Conservation (phyloP, 352 stramenopile genomes). For the Pythium vanterpoolii region DNA sequence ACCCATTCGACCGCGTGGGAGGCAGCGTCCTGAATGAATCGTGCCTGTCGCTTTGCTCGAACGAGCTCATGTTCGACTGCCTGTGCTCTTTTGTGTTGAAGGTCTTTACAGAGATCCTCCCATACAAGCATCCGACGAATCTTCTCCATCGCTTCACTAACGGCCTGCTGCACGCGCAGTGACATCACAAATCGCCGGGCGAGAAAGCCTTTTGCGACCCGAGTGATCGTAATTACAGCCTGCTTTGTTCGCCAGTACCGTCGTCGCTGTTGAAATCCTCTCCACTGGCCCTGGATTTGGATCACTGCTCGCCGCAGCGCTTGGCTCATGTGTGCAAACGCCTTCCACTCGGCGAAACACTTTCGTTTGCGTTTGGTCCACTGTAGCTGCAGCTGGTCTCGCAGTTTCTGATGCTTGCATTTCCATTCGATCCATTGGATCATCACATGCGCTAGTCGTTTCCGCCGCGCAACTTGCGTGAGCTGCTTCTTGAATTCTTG, state of each 20-base stretch:
- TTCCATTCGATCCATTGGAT: conserved; percentile 18
- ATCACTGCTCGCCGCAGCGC: not conserved
- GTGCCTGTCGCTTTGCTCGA: not conserved
- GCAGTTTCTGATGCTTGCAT: conserved; percentile 7
- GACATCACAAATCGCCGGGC: not conserved
- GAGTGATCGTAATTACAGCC: not conserved
- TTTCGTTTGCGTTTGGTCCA: conserved; percentile 15
- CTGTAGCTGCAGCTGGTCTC: conserved; percentile 11
- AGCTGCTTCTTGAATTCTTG: conserved; percentile 22
- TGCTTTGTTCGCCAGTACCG: not conserved
- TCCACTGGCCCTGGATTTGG: conserved; percentile 10
- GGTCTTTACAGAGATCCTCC: not conserved
- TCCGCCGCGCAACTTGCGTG: conserved; percentile 17
- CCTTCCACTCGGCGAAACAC: conserved; percentile 4
- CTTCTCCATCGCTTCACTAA: conserved; percentile 2
- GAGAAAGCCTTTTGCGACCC: conserved; percentile 1
- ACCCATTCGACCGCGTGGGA: not conserved
- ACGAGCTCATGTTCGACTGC: conserved; percentile 8
- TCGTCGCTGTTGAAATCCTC: not conserved
- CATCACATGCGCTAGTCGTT: conserved; percentile 4
- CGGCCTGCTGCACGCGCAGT: not conserved
- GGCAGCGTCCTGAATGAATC: not conserved
- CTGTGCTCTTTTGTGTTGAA: not conserved
- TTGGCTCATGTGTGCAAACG: not conserved
- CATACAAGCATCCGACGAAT: conserved; percentile 7